A percentile compares a stretch with the other conserved stretches of the same genome.
phyloP scores from a whole-genome alignment of 345 rosid genomes.

The Eucalyptus polybractea region DNA sequence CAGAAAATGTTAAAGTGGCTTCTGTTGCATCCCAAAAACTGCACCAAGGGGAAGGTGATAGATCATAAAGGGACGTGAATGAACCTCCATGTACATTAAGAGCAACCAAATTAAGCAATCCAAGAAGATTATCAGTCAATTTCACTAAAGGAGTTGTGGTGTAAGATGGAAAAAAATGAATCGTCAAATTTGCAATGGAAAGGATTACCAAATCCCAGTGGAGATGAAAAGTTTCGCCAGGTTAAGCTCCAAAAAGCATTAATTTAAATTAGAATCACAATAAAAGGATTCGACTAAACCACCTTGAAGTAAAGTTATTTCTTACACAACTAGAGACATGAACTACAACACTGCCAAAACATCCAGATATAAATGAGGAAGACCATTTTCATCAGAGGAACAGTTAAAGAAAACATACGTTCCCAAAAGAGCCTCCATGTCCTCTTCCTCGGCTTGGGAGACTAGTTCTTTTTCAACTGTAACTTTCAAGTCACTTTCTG shows the following conservation, averaged over 20 bases:
- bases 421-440: constrained; percentile 95
- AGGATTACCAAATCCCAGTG: background rate
- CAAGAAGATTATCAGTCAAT: background rate
- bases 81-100: background rate
- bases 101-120: background rate
- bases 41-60: background rate
- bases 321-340: background rate
- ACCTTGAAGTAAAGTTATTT: background rate
- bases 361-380: background rate
- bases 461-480: constrained; percentile 93
- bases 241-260: background rate
- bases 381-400: background rate
- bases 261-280: background rate
- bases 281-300: background rate
- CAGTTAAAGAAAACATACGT: constrained; percentile 43
- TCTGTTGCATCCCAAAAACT: background rate
- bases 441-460: constrained; percentile 98
- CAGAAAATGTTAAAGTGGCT: background rate
- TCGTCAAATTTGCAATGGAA: background rate
- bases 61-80: background rate
- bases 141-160: background rate
- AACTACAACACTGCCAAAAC: background rate
- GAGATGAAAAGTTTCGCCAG: background rate
- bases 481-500: constrained; percentile 73
- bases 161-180: background rate